These are phyloP conservation scores for Radiomyces spectabilis DNA, from an alignment of 192 early-diverging fungal species.

Conservation along the genomic window DNA sequence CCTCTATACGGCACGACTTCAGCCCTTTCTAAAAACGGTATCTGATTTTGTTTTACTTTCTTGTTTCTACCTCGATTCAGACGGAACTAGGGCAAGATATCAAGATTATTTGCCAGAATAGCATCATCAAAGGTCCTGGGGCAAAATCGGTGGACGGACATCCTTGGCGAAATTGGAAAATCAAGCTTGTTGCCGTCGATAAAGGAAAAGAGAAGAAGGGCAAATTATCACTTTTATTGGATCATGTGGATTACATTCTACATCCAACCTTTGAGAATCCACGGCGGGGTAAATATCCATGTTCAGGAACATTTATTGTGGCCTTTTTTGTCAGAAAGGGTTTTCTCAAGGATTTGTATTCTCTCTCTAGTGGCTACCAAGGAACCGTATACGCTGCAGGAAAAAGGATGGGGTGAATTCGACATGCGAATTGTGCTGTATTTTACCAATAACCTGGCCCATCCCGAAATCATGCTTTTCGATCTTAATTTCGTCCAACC, in stretches of 20 bases:
- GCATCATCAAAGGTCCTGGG: slow-evolving; percentile 3
- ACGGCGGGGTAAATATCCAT: slow-evolving; percentile 22
- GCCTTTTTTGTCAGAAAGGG: background rate
- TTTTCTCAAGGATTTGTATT: background rate
- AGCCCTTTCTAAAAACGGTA: too few species aligned
- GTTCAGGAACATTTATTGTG: background rate
- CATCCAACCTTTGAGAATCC: slow-evolving; percentile 42
- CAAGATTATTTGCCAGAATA: too few species aligned
- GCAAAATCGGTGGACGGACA: slow-evolving; percentile 13
- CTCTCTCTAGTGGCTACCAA: slow-evolving; percentile 27
- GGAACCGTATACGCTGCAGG: slow-evolving; percentile 35
- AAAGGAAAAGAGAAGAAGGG: slow-evolving; percentile 24
- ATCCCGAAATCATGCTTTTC: slow-evolving; percentile 28
- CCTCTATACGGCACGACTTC: too few species aligned
- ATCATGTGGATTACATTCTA: slow-evolving; percentile 37
- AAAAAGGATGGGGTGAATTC: slow-evolving; percentile 51
- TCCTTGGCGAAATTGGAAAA: slow-evolving; percentile 39
- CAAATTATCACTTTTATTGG: slow-evolving; percentile 25
- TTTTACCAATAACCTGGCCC: slow-evolving; percentile 30
- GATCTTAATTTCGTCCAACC: slow-evolving; percentile 41
- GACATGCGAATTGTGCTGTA: slow-evolving; percentile 41
- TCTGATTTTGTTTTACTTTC: too few species aligned
- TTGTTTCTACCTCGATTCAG: too few species aligned
- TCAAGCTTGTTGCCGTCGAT: slow-evolving; percentile 33
- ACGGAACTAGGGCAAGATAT: too few species aligned